phyloP scores from a whole-genome alignment of 495 filamentous ascomycete genomes.

The Alectoria sarmentosa region DNA sequence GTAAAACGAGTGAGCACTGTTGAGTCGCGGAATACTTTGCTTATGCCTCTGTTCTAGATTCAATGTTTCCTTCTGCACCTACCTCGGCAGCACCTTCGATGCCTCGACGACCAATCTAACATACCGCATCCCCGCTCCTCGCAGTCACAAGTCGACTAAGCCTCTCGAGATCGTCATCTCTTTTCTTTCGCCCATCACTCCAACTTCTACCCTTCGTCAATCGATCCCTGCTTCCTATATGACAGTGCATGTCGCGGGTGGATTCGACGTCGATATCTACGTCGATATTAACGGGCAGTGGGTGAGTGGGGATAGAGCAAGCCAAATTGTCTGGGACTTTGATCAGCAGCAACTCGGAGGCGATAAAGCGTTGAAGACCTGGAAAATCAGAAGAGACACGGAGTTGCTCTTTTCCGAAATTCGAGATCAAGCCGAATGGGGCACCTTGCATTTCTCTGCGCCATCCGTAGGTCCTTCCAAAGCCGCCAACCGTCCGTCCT shows the following conservation, averaged over 20 bases:
- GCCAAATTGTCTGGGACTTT: slow-evolving; percentile 62
- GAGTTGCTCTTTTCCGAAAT: slow-evolving; percentile 71
- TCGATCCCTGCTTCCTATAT: slow-evolving; percentile 85
- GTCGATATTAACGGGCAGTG: slow-evolving; percentile 85
- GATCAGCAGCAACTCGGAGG: slow-evolving; percentile 34
- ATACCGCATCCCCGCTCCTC: slow-evolving; percentile 56
- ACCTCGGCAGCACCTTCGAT: slow-evolving; percentile 77
- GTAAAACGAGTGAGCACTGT: slow-evolving; percentile 30
- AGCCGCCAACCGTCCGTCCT: too few species aligned
- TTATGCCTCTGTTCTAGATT: slow-evolving; percentile 37
- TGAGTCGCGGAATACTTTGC: background rate
- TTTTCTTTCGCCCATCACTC: slow-evolving; percentile 89
- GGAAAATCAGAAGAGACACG: slow-evolving; percentile 54
- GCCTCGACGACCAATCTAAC: slow-evolving; percentile 90
- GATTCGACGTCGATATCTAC: slow-evolving; percentile 70
- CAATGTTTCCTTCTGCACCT: slow-evolving; percentile 61
- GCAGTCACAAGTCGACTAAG: slow-evolving; percentile 25
- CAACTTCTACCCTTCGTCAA: slow-evolving; percentile 84
- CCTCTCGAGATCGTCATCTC: slow-evolving; percentile 64
- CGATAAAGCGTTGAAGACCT: slow-evolving; percentile 45
- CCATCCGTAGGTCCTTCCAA: slow-evolving; percentile 43
- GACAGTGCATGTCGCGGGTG: slow-evolving; percentile 64
- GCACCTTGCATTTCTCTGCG: slow-evolving; percentile 69
- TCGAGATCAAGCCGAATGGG: slow-evolving; percentile 81
- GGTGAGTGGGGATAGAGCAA: slow-evolving; percentile 69